Evolutionary conservation across 495 filamentous ascomycete species (phyloP), one percentile per base, ranked within the genome.

Genomic region (Neurospora hispaniola): DNA sequence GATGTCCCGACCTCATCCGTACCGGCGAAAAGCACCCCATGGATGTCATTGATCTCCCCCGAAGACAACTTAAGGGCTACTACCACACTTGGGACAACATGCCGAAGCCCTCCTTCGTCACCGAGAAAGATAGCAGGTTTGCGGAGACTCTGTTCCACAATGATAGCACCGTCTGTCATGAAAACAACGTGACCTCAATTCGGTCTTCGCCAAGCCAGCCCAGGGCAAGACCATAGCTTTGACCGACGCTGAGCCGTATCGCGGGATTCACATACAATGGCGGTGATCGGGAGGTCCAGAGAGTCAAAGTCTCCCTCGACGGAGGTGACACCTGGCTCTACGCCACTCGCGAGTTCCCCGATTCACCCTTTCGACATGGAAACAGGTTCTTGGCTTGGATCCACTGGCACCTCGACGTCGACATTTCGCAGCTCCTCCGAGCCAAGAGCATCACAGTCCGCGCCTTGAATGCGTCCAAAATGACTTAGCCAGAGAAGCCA

Each of bases 311-410:
- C 40, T 73, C 71, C 20, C 3, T 75, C 2, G 74, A 75, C 54
- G 74, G 23, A 0, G 71, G 71, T 2, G 16, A 59, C 16, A 71
- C 1, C 0, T 75, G 74, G 74, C 11, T 75, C 11, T 41, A 48
- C 46, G 69, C 74, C 16, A 70, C n/a, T 5, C 62, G 71, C 31
- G n/a, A 69, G 4, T 73, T 71, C 3, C 69, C 74, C 4, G 59
- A 71, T n/a, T 71, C 9, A n/a, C 69, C 74, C 12, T 54, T 75
- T 35, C 16, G 74, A 31, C 74, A 75, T 4, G 74, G 69, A 38
- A 73, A 59, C 27, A 73, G 69, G 43, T 75, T 75, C 40, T 75
- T 71, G 74, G 54, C 72, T n/a, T 75, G 74, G 74, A 18, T 73
- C 14, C 73, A 73, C 38, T 73, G 72, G 74, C 27, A 70, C 10